These are phyloP conservation scores for Boechera stricta DNA, from an alignment of 345 rosid species.

Conservation along the genomic window DNA sequence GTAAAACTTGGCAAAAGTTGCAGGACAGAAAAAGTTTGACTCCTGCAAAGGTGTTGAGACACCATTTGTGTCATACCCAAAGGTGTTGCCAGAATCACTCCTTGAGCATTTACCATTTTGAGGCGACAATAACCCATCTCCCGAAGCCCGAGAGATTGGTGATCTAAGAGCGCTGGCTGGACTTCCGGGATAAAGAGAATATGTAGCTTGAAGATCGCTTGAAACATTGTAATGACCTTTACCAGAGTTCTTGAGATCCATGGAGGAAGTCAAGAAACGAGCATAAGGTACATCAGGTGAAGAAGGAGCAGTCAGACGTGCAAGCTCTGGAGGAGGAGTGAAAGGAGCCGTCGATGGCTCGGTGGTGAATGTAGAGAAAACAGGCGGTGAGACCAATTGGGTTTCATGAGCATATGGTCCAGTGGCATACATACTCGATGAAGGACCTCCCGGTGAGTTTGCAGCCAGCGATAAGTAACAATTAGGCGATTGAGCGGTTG, in stretches of 20 bases:
- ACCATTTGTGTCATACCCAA: conserved; percentile 57
- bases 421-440: conserved; percentile 84
- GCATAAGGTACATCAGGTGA: conserved; percentile 99
- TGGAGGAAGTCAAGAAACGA: conserved; percentile 78
- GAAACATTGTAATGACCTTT: conserved; percentile 62
- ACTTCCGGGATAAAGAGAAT: conserved; percentile 82
- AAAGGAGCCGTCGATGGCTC: conserved; percentile 98
- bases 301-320: conserved; percentile 93
- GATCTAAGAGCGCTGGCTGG: conserved; percentile 82
- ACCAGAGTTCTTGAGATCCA: conserved; percentile 59
- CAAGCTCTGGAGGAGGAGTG: conserved; percentile 98
- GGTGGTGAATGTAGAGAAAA: conserved; percentile 89
- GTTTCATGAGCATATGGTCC: conserved; percentile 98
- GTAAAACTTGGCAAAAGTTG: conserved; percentile 88
- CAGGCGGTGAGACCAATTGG: conserved; percentile 97
- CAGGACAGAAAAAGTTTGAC: conserved; percentile 97
- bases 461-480: conserved; percentile 74
- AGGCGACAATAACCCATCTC: conserved; percentile 72
- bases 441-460: conserved; percentile 91
- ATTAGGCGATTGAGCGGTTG: conserved; percentile 93
- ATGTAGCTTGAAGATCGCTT: conserved; percentile 76
- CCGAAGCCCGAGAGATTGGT: conserved; percentile 69
- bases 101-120: conserved; percentile 71
- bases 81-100: conserved; percentile 66
- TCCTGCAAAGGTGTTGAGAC: conserved; percentile 69